phyloP scores from a whole-genome alignment of 331 rosid genomes.

The Erythrophleum ivorense region DNA sequence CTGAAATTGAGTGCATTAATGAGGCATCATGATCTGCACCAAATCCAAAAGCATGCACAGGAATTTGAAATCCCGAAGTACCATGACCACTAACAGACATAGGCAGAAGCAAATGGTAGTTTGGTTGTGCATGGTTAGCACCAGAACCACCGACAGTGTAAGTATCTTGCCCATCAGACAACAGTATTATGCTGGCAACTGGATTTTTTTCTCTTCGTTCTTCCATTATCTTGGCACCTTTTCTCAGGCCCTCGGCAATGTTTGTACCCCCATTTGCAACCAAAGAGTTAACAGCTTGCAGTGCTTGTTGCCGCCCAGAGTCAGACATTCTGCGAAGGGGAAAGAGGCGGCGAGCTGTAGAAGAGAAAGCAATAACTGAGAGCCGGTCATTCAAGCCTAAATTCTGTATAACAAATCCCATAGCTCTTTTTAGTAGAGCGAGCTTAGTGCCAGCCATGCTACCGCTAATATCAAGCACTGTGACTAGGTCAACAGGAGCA shows the following conservation, averaged over 20 bases:
- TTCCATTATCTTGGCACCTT: constrained; percentile 94
- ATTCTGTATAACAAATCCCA: constrained; percentile 96
- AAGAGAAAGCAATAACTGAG: constrained; percentile 93
- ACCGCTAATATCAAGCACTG: constrained; percentile 91
- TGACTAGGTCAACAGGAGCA: constrained; percentile 91
- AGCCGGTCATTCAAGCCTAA: constrained; percentile 88
- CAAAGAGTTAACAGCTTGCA: constrained; percentile 94
- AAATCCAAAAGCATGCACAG: constrained; percentile 93
- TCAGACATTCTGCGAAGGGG: constrained; percentile 82
- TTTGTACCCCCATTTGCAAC: constrained; percentile 99
- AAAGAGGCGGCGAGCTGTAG: constrained; percentile 94
- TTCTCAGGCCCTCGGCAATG: constrained; percentile 92
- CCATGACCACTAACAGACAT: constrained; percentile 62
- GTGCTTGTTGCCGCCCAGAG: constrained; percentile 83
- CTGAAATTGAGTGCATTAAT: constrained; percentile 93
- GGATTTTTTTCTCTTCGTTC: constrained; percentile 88
- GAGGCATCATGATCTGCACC: constrained; percentile 95
- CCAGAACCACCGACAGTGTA: constrained; percentile 75
- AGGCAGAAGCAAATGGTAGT: constrained; percentile 86
- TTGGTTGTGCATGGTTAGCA: constrained; percentile 65
- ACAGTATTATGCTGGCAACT: constrained; percentile 80
- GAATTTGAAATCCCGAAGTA: constrained; percentile 81
- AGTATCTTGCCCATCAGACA: constrained; percentile 97
- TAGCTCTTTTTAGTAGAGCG: constrained; percentile 89
- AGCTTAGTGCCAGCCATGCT: constrained; percentile 99